Base-by-base conservation (phyloP, 2,329 filamentous ascomycete species). In the Neopestalotiopsis sp. region DNA sequence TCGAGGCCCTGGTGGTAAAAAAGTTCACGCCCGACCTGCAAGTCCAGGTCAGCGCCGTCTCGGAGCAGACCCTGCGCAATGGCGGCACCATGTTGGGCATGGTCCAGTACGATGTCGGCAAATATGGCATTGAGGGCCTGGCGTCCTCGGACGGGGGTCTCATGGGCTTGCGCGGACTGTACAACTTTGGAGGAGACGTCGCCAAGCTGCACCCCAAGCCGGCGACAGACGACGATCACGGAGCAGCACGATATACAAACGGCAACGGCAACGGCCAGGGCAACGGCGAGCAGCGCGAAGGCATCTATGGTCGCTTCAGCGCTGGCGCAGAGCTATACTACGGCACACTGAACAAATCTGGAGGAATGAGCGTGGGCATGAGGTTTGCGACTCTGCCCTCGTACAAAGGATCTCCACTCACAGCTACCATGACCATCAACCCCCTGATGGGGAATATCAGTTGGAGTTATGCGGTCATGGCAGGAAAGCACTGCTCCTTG, bases 261-360 rank as follows among this genome's bases (percentile, higher is more conserved):
- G 72, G 69, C 28, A 72, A 75, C 28, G 72, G 74, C 20, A 73
- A 70, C 14, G 74, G 69, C 66, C 70, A 67, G 14, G 71, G 74
- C 49, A 75, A 77, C 38, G 71, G 74, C 0, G 84, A 89, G 58
- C 83, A 89, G 58, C 83, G 80, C 69, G 90, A 92, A 77, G 88
- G 86, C 73, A 89, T 91, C 69, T 92, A 90, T 82, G 95, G 93
- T 9, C 90, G 95, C 24, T 94, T 98, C 78, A 97, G 94, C 76
- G 93, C 94, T 3, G 96, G 96, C 45, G 95, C 91, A 67, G 96
- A 99, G 81, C 86, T 97, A 45, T 99, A 98, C 83, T 99, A 99
- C 83, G 96, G 95, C 28, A 92, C 95, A 0, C 83, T 98, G 69
- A 98, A 98, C 79, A 98, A 98, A 78, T 94, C 94, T 28, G 94